Conservation (phyloP, 768 basidiomycete genomes). For the Suillus americanus region DNA sequence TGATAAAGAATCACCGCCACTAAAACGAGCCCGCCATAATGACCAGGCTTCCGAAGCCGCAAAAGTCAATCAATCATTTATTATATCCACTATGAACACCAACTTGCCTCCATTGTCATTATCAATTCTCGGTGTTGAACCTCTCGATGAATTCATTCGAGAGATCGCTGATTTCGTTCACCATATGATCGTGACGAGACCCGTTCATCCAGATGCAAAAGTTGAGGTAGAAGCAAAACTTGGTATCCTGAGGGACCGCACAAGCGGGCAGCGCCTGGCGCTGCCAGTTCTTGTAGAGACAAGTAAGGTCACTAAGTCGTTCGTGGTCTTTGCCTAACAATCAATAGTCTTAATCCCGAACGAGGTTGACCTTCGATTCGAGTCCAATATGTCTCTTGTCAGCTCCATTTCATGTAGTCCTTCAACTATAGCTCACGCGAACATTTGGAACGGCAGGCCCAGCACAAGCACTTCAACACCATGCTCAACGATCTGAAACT, state of each 20-base stretch:
- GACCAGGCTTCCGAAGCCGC: slow-evolving; percentile 29
- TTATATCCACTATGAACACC: slow-evolving; percentile 26
- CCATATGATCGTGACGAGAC: slow-evolving; percentile 61
- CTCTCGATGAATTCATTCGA: slow-evolving; percentile 89
- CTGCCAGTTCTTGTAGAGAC: slow-evolving; percentile 82
- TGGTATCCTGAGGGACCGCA: slow-evolving; percentile 66
- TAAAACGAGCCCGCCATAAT: slow-evolving; percentile 39
- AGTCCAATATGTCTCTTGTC: slow-evolving; percentile 91
- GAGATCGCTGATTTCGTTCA: slow-evolving; percentile 89
- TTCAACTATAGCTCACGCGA: slow-evolving; percentile 15
- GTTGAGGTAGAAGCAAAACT: slow-evolving; percentile 94
- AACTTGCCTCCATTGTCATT: slow-evolving; percentile 64
- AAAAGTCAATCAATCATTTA: slow-evolving; percentile 21
- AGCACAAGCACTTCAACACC: slow-evolving; percentile 85
- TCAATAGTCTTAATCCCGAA: slow-evolving; percentile 66
- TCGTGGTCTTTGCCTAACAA: slow-evolving; percentile 7
- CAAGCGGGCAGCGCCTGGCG: slow-evolving; percentile 52
- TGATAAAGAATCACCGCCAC: slow-evolving; percentile 25
- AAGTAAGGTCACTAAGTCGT: slow-evolving; percentile 50
- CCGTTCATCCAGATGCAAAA: slow-evolving; percentile 43
- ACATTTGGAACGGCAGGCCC: slow-evolving; percentile 48
- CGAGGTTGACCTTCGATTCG: slow-evolving; percentile 67
- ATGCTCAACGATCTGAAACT: slow-evolving; percentile 82
- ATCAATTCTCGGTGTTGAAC: slow-evolving; percentile 86
- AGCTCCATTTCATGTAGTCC: slow-evolving; percentile 24